Evolutionary conservation across 495 filamentous ascomycete species (phyloP).

Genomic region (Ascobolus immersus): DNA sequence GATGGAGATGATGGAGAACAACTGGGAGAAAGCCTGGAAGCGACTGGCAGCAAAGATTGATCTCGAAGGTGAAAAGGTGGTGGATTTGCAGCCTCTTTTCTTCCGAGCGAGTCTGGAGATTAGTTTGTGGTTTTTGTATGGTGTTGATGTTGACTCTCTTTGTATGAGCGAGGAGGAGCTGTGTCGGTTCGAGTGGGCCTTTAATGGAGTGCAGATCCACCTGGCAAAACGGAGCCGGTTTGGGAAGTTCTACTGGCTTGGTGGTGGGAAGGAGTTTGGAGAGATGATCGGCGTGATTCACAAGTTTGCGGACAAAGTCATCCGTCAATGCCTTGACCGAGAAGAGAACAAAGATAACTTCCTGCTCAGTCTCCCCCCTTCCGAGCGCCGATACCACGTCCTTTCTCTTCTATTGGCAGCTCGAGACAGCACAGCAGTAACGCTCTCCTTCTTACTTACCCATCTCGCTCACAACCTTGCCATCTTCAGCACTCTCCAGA

Average conservation of each 20-base stretch:
- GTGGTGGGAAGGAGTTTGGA: constrained; percentile 20
- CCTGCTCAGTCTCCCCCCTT: no score
- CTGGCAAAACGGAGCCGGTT: constrained; percentile 22
- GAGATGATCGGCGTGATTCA: constrained; percentile 24
- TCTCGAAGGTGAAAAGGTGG: constrained; percentile 21
- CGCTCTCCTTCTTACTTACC: no score
- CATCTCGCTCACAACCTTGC: no score
- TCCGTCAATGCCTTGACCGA: constrained; percentile 26
- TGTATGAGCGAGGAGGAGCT: constrained; percentile 9
- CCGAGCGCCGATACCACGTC: constrained; percentile 1
- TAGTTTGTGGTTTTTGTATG: constrained; percentile 47
- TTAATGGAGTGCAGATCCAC: constrained; percentile 24
- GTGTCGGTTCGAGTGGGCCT: constrained; percentile 18
- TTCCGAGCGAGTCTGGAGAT: constrained; percentile 42
- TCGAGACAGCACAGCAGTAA: constrained; percentile 23
- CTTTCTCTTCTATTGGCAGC: constrained; percentile 17
- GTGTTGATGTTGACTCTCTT: no score
- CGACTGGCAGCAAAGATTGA: constrained; percentile 24
- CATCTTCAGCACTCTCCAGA: constrained; percentile 27
- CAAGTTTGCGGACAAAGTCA: constrained; percentile 24
- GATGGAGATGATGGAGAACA: constrained; percentile 31
- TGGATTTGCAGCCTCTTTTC: constrained; percentile 42
- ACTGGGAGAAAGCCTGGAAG: constrained; percentile 25
- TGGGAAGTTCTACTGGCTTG: constrained; percentile 24
- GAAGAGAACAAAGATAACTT: no score